Evolutionary conservation across 1,284 basidiomycete genomes (phyloP).

Genomic region (Rhizoctonia solani): DNA sequence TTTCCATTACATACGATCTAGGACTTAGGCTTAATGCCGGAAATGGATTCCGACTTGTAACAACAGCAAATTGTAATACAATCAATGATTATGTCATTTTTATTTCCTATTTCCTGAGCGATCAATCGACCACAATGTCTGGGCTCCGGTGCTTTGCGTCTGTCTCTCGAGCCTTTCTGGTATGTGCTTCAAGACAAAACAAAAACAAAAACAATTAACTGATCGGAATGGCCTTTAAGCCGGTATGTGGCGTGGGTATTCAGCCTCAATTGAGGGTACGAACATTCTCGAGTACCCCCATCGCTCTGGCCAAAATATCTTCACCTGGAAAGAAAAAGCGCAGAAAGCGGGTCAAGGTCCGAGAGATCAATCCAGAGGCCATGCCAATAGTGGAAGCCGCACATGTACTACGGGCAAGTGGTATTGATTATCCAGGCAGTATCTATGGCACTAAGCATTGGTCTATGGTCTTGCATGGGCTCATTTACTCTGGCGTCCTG

Average conservation of each 20-base stretch:
- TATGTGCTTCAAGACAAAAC: background rate
- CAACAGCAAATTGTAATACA: slow-evolving; percentile 28
- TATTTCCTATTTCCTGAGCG: background rate
- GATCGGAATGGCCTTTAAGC: background rate
- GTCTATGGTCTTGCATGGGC: too few species aligned
- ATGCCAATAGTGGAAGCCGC: slow-evolving; percentile 37
- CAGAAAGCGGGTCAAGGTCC: background rate
- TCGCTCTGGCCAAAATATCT: slow-evolving; percentile 11
- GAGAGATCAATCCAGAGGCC: slow-evolving; percentile 33
- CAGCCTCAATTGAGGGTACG: background rate
- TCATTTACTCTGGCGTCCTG: too few species aligned
- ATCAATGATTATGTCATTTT: slow-evolving; percentile 15
- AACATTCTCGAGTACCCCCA: slow-evolving; percentile 8
- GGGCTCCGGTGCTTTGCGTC: slow-evolving; percentile 11
- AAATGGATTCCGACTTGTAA: slow-evolving; percentile 18
- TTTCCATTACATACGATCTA: too few species aligned
- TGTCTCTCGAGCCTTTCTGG: background rate
- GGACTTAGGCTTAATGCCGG: too few species aligned
- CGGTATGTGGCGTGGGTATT: background rate
- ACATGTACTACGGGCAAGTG: slow-evolving; percentile 33
- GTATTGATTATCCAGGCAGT: too few species aligned
- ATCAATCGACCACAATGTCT: background rate
- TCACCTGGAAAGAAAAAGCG: slow-evolving; percentile 30
- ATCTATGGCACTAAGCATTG: too few species aligned
- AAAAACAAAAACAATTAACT: background rate